Evolutionary conservation across 768 basidiomycete species (phyloP).

Genomic region (Rhodotorula graminis): DNA sequence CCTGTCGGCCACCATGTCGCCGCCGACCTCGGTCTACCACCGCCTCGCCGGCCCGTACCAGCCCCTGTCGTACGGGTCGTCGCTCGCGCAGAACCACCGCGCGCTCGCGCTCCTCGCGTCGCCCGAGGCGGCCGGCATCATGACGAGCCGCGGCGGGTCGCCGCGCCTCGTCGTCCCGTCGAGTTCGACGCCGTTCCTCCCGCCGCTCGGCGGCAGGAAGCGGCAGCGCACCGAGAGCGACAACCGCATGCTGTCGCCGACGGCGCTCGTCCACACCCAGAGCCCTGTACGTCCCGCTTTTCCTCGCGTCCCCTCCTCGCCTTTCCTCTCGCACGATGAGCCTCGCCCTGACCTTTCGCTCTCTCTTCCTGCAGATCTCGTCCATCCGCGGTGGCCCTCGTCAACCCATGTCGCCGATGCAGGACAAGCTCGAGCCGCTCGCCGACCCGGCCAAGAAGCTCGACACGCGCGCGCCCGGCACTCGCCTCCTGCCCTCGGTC

Average conservation of each 20-base stretch:
- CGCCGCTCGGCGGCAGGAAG: not conserved
- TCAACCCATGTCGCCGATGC: constrained; percentile 31
- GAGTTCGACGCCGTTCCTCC: constrained; percentile 19
- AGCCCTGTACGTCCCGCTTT: constrained; percentile 26
- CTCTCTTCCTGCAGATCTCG: constrained; percentile 17
- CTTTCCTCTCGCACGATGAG: no score
- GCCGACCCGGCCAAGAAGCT: constrained; percentile 29
- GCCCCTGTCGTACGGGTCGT: constrained; percentile 29
- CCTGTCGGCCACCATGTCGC: constrained; percentile 36
- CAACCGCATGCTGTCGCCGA: constrained; percentile 24
- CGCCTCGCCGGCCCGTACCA: constrained; percentile 42
- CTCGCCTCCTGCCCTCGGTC: constrained; percentile 32
- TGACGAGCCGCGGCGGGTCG: constrained; percentile 19
- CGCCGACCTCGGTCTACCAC: constrained; percentile 40
- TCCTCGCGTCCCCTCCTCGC: not conserved
- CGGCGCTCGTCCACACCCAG: constrained; percentile 28
- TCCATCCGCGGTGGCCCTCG: constrained; percentile 35
- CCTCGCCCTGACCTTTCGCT: not conserved
- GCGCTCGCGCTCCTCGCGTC: constrained; percentile 37
- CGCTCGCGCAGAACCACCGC: constrained; percentile 18
- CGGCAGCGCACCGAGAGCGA: constrained; percentile 27
- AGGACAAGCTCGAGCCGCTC: constrained; percentile 11
- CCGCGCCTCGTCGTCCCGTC: not conserved
- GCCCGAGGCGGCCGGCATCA: constrained; percentile 35
- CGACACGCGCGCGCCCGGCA: not conserved